Conservation (phyloP, 805 yeast genomes). For the Yarrowia alimentaria region DNA sequence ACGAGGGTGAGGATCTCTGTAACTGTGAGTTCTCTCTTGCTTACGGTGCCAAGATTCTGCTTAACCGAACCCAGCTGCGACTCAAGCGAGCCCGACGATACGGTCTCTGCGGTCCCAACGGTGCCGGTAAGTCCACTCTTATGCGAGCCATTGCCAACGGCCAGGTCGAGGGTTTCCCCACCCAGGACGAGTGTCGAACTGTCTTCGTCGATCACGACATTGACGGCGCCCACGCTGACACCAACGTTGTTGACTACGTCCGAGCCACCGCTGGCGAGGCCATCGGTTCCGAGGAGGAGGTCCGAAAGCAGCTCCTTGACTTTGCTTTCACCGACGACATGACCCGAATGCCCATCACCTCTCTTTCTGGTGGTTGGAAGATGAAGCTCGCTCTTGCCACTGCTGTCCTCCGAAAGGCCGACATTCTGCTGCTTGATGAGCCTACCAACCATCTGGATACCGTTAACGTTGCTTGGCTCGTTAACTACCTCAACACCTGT, state of each 20-base stretch:
- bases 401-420: constrained; percentile 98
- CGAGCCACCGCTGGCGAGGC: constrained; percentile 74
- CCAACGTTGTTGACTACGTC: constrained; percentile 91
- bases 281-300: constrained; percentile 70
- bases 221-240: constrained; percentile 96
- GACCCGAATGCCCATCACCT: constrained; percentile 90
- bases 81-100: constrained; percentile 94
- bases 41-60: constrained; percentile 99
- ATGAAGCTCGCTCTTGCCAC: constrained; percentile 99
- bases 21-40: constrained; percentile 99
- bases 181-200: constrained; percentile 98
- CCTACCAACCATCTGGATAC: constrained; percentile 99
- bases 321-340: constrained; percentile 93
- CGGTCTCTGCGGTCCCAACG: constrained; percentile 99
- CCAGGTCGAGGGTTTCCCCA: constrained; percentile 99
- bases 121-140: constrained; percentile 99
- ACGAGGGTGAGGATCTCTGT: constrained; percentile 99
- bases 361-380: constrained; percentile 99
- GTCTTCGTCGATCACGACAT: constrained; percentile 99
- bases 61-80: constrained; percentile 98
- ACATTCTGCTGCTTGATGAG: constrained; percentile 95
- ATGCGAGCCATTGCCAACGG: constrained; percentile 98
- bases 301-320: constrained; percentile 73
- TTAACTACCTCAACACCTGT: constrained; percentile 97
- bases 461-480: constrained; percentile 99